Percentiles rank a stretch among this genome's conserved stretches.
These are phyloP conservation scores for Aureobasidium subglaciale DNA, from an alignment of 2,329 filamentous ascomycete species.

Conservation along the genomic window DNA sequence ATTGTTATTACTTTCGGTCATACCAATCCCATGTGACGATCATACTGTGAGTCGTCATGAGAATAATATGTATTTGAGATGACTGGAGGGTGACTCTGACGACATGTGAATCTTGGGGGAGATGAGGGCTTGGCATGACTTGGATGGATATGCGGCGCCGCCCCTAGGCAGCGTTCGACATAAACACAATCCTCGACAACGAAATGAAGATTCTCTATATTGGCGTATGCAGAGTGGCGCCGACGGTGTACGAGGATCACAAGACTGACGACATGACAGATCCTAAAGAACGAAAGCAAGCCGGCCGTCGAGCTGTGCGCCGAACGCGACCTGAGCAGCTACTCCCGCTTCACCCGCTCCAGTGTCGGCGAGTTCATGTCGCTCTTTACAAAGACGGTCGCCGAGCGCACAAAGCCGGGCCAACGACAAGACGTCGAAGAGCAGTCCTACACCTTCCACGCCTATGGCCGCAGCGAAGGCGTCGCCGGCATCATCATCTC, in stretches of 20 bases:
- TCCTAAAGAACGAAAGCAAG: conserved; percentile 72
- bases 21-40: neutral
- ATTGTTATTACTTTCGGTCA: neutral
- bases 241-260: conserved; percentile 21
- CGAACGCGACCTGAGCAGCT: conserved; percentile 70
- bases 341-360: conserved; percentile 70
- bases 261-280: conserved; percentile 44
- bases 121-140: neutral
- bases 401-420: conserved; percentile 73
- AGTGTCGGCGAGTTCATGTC: conserved; percentile 68
- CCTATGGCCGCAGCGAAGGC: conserved; percentile 40
- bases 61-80: too few species aligned
- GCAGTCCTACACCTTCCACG: conserved; percentile 61
- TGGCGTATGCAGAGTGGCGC: conserved; percentile 53
- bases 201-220: conserved; percentile 82
- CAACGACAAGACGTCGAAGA: conserved; percentile 81
- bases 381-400: conserved; percentile 79
- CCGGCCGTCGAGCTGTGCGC: conserved; percentile 69
- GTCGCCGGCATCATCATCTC: conserved; percentile 41
- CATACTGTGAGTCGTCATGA: too few species aligned
- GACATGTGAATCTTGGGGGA: neutral
- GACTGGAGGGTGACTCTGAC: neutral
- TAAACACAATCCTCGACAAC: neutral
- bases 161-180: neutral
- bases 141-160: neutral